Evolutionary conservation across 768 basidiomycete species (phyloP).

Genomic region (Crassisporium funariophilum): DNA sequence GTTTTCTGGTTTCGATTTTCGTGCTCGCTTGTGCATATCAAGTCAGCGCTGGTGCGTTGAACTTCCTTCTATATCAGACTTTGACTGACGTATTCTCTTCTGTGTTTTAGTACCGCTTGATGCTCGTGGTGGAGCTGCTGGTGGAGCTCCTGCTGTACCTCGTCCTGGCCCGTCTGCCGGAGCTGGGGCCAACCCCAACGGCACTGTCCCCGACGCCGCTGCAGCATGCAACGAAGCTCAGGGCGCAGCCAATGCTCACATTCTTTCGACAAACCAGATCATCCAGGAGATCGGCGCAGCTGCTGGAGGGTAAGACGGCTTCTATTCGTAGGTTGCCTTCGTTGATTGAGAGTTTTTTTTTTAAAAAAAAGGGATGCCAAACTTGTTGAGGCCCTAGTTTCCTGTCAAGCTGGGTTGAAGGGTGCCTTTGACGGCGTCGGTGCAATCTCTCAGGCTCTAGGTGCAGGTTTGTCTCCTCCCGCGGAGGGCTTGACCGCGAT

Average conservation of each 20-base stretch:
- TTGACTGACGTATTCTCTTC: background rate
- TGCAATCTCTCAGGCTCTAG: constrained; percentile 7
- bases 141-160: too few species aligned
- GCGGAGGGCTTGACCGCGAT: constrained; percentile 4
- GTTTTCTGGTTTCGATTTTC: constrained; percentile 13
- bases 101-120: constrained; percentile 7
- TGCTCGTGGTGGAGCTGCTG: background rate
- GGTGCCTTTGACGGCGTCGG: constrained; percentile 6
- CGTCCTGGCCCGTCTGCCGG: too few species aligned
- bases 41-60: constrained; percentile 10
- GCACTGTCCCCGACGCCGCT: background rate
- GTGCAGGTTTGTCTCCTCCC: constrained; percentile 4
- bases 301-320: background rate
- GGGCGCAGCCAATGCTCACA: background rate
- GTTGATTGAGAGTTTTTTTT: background rate
- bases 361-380: constrained; percentile 1
- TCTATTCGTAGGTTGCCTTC: constrained; percentile 2
- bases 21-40: constrained; percentile 10
- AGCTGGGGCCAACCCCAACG: too few species aligned
- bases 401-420: constrained; percentile 10
- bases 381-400: constrained; percentile 5
- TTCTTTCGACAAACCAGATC: background rate
- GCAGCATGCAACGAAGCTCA: background rate
- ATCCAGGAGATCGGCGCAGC: background rate
- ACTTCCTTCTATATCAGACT: background rate